Base-by-base conservation (phyloP, 306 rosid genomes). In the Casuarina cunninghamiana region DNA sequence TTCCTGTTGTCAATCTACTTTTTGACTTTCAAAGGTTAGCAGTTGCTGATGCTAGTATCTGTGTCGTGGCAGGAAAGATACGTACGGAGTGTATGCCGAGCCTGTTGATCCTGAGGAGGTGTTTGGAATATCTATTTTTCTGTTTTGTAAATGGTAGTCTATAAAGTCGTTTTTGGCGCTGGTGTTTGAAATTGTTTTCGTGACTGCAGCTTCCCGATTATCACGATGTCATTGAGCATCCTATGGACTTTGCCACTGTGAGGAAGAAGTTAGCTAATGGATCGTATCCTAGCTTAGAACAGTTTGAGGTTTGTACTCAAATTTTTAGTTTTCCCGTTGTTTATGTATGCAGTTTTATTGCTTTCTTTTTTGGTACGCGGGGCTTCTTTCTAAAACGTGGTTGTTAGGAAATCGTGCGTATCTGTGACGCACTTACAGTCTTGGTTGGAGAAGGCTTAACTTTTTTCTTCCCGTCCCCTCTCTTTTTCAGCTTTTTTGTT, bases 21-120 rank as follows among this genome's bases (percentile, higher is more conserved):
- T 66, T 66, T 41, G 71, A 66, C n/a, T 41, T 77, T 45, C 57
- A 37, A 54, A 43, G 54, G 39, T 38, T 45, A 12, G 50, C 51
- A 5, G 32, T 75, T 69, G 53, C 74, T 78, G 41, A 83, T 72
- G 79, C 60, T 69, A 39, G 73, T 63, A 46, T 84, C 58, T 82
- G 61, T 71, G 55, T 75, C 81, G 76, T 93, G 88, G 85, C 97
- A 96, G 99, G 98, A 93, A 93, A 83, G 99, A 96, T 70, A 91
- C 95, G 1, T 96, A 96, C 57, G 96, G 98, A 71, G 99, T 96
- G 44, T 96, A 87, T 81, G 98, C 99, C 10, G 99, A 96, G 61
- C 98, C 99, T 5, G 99, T 93, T 79, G 99, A 96, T 88, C 98
- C 97, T 13, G 98, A 96, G 78, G 99, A 96, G 96, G 99, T 95